Conservation (phyloP, 371 early-diverging fungal species). For the Mucor velutinosus region DNA sequence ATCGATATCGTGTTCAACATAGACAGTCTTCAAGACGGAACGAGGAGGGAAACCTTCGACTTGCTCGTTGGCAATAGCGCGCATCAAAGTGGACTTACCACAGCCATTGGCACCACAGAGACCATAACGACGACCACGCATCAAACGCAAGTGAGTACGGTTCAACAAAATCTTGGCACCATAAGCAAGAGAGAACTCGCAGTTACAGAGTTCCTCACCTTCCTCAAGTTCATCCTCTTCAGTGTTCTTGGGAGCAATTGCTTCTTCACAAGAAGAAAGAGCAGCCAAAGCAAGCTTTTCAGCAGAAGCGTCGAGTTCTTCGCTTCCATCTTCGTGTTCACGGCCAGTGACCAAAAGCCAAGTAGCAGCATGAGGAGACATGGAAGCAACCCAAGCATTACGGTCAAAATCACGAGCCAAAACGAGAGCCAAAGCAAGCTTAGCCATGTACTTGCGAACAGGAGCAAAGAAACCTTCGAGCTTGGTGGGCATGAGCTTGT, state of each 20-base stretch:
- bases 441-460: constrained; percentile 37
- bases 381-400: constrained; percentile 43
- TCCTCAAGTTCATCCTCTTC: constrained; percentile 68
- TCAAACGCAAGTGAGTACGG: constrained; percentile 73
- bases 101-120: constrained; percentile 85
- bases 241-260: constrained; percentile 44
- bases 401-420: constrained; percentile 38
- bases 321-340: constrained; percentile 36
- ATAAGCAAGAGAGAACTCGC: constrained; percentile 81
- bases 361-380: constrained; percentile 49
- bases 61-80: constrained; percentile 74
- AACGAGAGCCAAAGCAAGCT: constrained; percentile 38
- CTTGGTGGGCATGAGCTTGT: constrained; percentile 42
- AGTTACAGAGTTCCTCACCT: constrained; percentile 78
- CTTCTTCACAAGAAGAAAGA: constrained; percentile 44
- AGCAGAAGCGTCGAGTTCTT: constrained; percentile 30
- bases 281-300: constrained; percentile 37
- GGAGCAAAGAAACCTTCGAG: constrained; percentile 44
- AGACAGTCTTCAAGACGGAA: constrained; percentile 70
- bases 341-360: constrained; percentile 38
- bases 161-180: constrained; percentile 84
- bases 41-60: constrained; percentile 78
- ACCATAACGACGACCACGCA: constrained; percentile 80
- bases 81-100: constrained; percentile 90
- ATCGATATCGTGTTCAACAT: constrained; percentile 79